phyloP scores from a whole-genome alignment of 805 yeast genomes.

The Candida germanica region DNA sequence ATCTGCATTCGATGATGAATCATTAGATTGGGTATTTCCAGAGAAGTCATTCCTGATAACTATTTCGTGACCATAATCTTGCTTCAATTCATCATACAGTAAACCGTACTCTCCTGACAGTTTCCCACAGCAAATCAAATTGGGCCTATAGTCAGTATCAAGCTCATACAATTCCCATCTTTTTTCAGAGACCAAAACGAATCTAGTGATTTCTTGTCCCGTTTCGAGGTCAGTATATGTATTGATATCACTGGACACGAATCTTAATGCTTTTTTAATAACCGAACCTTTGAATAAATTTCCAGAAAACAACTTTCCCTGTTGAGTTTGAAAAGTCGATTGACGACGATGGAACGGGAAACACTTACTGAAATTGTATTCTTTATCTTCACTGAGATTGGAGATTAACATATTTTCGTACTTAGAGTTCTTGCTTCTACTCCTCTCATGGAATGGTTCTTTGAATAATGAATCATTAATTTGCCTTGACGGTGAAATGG shows the following conservation, averaged over 20 bases:
- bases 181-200: conserved; percentile 63
- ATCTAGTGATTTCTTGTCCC: conserved; percentile 59
- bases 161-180: conserved; percentile 74
- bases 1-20: conserved; percentile 20
- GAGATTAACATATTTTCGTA: conserved; percentile 14
- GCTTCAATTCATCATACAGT: conserved; percentile 37
- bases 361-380: conserved; percentile 68
- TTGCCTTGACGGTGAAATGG: conserved; percentile 16
- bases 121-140: conserved; percentile 63
- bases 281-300: conserved; percentile 17
- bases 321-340: conserved; percentile 54
- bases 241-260: conserved; percentile 28
- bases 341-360: conserved; percentile 76
- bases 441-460: conserved; percentile 1
- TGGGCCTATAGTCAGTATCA: conserved; percentile 37
- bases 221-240: conserved; percentile 25
- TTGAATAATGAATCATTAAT: neutral
- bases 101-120: conserved; percentile 67
- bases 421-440: neutral
- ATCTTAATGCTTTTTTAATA: conserved; percentile 25
- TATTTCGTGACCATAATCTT: conserved; percentile 20
- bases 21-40: conserved; percentile 11
- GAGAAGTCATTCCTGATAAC: conserved; percentile 29
- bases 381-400: conserved; percentile 43
- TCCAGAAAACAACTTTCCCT: conserved; percentile 33